These are phyloP conservation scores for Leccinum olivaceopallidum DNA, from an alignment of 768 basidiomycete genomes.

Conservation along the genomic window DNA sequence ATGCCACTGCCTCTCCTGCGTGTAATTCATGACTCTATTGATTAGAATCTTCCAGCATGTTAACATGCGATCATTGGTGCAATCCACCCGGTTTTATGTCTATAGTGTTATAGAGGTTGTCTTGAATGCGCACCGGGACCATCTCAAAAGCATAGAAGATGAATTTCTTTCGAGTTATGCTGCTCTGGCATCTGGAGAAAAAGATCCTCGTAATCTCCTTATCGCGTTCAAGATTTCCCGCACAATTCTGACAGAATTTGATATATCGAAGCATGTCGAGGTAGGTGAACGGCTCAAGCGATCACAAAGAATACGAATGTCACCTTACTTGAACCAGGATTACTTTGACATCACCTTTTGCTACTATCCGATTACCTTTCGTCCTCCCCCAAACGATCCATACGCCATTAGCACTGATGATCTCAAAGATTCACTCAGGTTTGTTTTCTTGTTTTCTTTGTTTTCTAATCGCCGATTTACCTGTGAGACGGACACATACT, in stretches of 20 bases:
- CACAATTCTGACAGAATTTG: slow-evolving; percentile 88
- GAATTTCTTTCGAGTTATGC: slow-evolving; percentile 78
- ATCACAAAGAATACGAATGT: not conserved
- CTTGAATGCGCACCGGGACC: slow-evolving; percentile 36
- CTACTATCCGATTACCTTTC: slow-evolving; percentile 98
- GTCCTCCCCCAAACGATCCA: slow-evolving; percentile 91
- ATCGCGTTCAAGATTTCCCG: slow-evolving; percentile 85
- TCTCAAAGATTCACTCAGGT: slow-evolving; percentile 73
- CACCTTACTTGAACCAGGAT: slow-evolving; percentile 47
- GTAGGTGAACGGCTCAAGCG: slow-evolving; percentile 43
- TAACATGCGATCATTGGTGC: slow-evolving; percentile 78
- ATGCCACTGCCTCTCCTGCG: not conserved
- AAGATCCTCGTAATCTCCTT: slow-evolving; percentile 93
- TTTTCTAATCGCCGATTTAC: slow-evolving; percentile 1
- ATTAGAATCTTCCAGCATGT: slow-evolving; percentile 74
- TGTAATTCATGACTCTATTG: not conserved
- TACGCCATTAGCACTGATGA: slow-evolving; percentile 91
- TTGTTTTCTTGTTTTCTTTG: slow-evolving; percentile 10
- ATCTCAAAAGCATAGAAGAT: slow-evolving; percentile 68
- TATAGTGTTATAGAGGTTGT: slow-evolving; percentile 81
- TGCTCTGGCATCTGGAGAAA: slow-evolving; percentile 88
- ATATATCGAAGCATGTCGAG: slow-evolving; percentile 72
- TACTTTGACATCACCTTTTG: slow-evolving; percentile 96
- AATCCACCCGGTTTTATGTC: slow-evolving; percentile 78
- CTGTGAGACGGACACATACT: not conserved